Base-by-base conservation (phyloP, 2,329 filamentous ascomycete species). In the Zymoseptoria passerinii region DNA sequence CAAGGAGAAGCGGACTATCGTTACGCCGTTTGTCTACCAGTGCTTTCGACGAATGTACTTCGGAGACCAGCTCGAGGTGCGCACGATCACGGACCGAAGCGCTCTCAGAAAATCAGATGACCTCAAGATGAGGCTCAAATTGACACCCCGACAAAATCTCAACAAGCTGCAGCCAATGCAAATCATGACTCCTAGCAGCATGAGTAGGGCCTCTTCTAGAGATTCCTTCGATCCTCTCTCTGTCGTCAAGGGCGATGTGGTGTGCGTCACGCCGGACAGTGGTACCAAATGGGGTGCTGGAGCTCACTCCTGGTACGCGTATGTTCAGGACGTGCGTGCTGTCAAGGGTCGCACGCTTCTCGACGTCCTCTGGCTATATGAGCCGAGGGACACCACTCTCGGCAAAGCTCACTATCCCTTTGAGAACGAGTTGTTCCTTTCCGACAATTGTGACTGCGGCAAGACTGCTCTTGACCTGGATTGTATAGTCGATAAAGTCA, bases 361-460 rank as follows among this genome's bases (percentile, higher is more conserved):
- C 9, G 80, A 86, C 56, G 81, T 91, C 0, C 78, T 88, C 1
- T 94, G 89, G 89, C 75, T 94, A 0, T 92, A 92, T 64, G 78
- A 81, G 1, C 81, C 89, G 0, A 76, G 78, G 0, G 86, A 94
- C 56, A 94, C 90, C 0, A 81, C 86, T 0, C 88, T 90, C 50
- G 81, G 79, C 0, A 74, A 80, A 5, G 84, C 86, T 72, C 79
- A 78, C 8, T 95, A 92, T 64, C 86, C 86, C 0, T 85, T 83
- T 71, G 61, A 73, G 0, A 88, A 91, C 54, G 89, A 95, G 71
- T 72, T 94, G 0, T 94, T 94, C 61, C 72, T 92, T 0, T 89
- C 85, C 0, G 83, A 90, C 54, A 84, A 91, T 59, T 92, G 90
- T 72, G 87, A 85, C 1, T 94, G 89, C 61, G 70, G 75, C 0